These are phyloP conservation scores for Gossypium schwendimanii DNA, from an alignment of 441 rosid genomes.

Conservation along the genomic window DNA sequence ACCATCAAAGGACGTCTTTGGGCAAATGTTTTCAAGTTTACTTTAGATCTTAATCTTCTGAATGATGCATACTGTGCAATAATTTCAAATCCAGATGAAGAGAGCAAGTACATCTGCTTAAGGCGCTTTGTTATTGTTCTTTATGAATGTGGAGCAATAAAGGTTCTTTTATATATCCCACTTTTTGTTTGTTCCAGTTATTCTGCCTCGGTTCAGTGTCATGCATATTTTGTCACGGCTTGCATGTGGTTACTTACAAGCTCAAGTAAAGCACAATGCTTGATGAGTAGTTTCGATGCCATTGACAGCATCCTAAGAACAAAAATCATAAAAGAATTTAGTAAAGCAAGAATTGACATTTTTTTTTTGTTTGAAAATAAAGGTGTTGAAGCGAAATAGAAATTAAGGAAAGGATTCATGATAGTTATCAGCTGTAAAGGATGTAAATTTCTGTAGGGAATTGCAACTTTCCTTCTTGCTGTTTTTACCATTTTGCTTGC, in stretches of 20 bases:
- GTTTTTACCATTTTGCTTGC: background rate
- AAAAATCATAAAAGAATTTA: background rate
- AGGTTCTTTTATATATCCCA: conserved; percentile 40
- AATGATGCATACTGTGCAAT: conserved; percentile 95
- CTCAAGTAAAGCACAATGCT: background rate
- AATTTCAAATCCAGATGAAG: conserved; percentile 97
- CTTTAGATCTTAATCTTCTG: conserved; percentile 77
- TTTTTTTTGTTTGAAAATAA: conserved; percentile 1
- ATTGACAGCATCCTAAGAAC: conserved; percentile 3
- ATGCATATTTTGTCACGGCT: background rate
- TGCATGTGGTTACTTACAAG: background rate
- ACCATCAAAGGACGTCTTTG: conserved; percentile 77
- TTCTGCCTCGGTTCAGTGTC: background rate
- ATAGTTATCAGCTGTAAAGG: background rate
- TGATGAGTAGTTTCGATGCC: background rate
- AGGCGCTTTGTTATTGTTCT: conserved; percentile 91
- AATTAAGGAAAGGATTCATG: background rate
- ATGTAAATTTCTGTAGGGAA: background rate
- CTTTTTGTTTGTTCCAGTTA: background rate
- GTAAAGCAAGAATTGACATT: conserved; percentile 3
- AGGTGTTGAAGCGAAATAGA: background rate
- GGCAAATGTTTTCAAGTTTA: conserved; percentile 92
- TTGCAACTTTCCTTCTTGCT: background rate
- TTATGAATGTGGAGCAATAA: conserved; percentile 70
- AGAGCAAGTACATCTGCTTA: conserved; percentile 87